Evolutionary conservation across 2,329 filamentous ascomycete species (phyloP).

Genomic region (Neopestalotiopsis sp.): DNA sequence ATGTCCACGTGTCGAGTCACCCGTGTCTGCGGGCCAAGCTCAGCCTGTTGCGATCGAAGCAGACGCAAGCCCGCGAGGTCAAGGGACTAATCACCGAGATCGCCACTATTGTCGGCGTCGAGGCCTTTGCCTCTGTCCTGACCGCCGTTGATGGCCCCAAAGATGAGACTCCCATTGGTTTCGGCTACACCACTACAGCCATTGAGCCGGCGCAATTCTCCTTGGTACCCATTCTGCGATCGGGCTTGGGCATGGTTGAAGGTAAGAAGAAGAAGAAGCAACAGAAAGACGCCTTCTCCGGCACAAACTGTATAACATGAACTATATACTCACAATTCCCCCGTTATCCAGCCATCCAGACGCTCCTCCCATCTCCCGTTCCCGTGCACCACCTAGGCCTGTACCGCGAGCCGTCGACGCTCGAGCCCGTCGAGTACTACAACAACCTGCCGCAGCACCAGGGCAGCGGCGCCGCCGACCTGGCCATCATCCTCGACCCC

Average conservation of each 20-base stretch:
- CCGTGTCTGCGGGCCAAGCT: constrained; percentile 89
- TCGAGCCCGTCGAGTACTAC: constrained; percentile 95
- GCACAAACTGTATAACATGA: neutral
- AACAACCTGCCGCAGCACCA: constrained; percentile 89
- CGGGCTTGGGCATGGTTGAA: constrained; percentile 89
- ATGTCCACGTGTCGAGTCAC: constrained; percentile 81
- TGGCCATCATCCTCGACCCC: constrained; percentile 89
- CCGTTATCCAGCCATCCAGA: constrained; percentile 68
- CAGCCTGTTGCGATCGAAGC: constrained; percentile 81
- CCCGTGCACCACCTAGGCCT: constrained; percentile 93
- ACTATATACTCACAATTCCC: constrained; percentile 3
- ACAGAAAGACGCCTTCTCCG: neutral
- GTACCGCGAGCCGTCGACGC: constrained; percentile 86
- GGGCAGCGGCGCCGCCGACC: constrained; percentile 44
- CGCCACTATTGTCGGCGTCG: constrained; percentile 78
- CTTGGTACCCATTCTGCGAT: constrained; percentile 90
- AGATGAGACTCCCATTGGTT: constrained; percentile 81
- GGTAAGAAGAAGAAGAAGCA: constrained; percentile 47
- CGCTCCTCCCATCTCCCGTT: constrained; percentile 79
- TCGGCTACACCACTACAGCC: constrained; percentile 70
- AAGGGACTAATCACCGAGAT: constrained; percentile 88
- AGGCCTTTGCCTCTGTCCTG: constrained; percentile 75
- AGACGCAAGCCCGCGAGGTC: constrained; percentile 74
- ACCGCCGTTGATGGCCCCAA: constrained; percentile 63
- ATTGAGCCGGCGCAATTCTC: constrained; percentile 73